Conservation (phyloP, 495 filamentous ascomycete species). For the Aspergillus nanangensis region DNA sequence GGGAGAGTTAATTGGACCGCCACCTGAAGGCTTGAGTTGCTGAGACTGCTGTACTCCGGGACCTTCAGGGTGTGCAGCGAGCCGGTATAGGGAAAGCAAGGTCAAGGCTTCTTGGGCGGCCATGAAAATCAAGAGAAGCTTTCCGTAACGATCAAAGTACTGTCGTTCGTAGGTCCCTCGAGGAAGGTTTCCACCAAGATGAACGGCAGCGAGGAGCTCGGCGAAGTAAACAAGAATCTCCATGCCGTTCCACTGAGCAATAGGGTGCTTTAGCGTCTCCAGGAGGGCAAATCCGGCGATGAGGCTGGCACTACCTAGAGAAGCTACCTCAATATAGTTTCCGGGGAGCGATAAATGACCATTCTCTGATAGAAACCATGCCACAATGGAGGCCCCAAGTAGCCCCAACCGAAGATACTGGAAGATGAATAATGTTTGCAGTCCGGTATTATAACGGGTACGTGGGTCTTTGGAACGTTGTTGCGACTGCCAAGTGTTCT, state of each 20-base stretch:
- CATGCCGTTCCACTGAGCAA: slow-evolving; percentile 36
- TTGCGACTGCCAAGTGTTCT: slow-evolving; percentile 15
- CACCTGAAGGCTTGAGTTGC: background rate
- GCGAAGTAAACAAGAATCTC: slow-evolving; percentile 42
- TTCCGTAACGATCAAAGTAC: slow-evolving; percentile 41
- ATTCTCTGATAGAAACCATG: slow-evolving; percentile 34
- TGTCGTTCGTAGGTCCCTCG: slow-evolving; percentile 25
- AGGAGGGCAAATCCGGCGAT: slow-evolving; percentile 39
- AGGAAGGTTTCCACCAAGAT: slow-evolving; percentile 37
- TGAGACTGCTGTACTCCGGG: slow-evolving; percentile 5
- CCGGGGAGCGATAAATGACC: slow-evolving; percentile 28
- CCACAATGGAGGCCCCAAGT: slow-evolving; percentile 25
- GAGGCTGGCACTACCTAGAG: slow-evolving; percentile 36
- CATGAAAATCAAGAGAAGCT: slow-evolving; percentile 39
- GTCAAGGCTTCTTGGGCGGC: slow-evolving; percentile 32
- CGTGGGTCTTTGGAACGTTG: slow-evolving; percentile 6
- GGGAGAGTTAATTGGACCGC: background rate
- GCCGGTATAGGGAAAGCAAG: slow-evolving; percentile 23
- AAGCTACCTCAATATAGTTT: slow-evolving; percentile 37
- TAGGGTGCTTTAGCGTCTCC: slow-evolving; percentile 31
- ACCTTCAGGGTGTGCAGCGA: background rate
- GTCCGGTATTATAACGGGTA: slow-evolving; percentile 5
- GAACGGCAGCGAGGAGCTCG: slow-evolving; percentile 35
- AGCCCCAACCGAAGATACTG: slow-evolving; percentile 30
- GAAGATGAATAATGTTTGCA: slow-evolving; percentile 17